Conservation (phyloP, 441 rosid species). For the Gossypium schwendimanii region DNA sequence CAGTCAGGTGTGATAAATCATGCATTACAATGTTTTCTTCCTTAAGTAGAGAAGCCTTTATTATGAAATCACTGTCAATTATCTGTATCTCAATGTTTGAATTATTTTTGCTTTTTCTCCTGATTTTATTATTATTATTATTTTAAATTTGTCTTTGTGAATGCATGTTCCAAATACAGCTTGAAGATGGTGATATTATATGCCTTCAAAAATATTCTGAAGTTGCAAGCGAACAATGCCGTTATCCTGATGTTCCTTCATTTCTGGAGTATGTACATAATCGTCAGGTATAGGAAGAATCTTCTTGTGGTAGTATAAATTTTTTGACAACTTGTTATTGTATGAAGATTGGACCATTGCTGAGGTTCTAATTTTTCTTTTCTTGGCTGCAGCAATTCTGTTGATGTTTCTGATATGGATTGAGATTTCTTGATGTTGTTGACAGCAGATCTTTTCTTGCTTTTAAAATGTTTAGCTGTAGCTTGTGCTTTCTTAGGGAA, state of each 20-base stretch:
- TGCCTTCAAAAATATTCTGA: constrained; percentile 50
- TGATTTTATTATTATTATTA: not conserved
- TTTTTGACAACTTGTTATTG: not conserved
- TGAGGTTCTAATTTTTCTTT: constrained; percentile 1
- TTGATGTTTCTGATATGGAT: not conserved
- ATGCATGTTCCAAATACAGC: constrained; percentile 29
- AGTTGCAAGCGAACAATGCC: constrained; percentile 33
- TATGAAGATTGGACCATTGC: not conserved
- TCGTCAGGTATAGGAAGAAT: constrained; percentile 41
- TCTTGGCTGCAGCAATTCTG: not conserved
- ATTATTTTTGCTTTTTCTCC: not conserved
- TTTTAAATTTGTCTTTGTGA: not conserved
- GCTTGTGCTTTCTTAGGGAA: not conserved
- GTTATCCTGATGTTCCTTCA: constrained; percentile 55
- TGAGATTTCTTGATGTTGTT: constrained; percentile 8
- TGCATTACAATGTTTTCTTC: constrained; percentile 9
- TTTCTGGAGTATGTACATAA: constrained; percentile 64
- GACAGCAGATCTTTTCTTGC: not conserved
- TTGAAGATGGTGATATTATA: constrained; percentile 67
- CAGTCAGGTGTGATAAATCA: constrained; percentile 42
- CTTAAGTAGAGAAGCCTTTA: not conserved
- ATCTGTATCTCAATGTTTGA: not conserved
- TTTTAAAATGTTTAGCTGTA: not conserved
- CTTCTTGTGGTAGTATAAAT: not conserved
- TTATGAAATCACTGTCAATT: not conserved